A percentile compares a stretch with the other conserved stretches of the same genome.
Evolutionary conservation across 352 stramenopile species (phyloP).

Genomic region (Globisporangium canariense): DNA sequence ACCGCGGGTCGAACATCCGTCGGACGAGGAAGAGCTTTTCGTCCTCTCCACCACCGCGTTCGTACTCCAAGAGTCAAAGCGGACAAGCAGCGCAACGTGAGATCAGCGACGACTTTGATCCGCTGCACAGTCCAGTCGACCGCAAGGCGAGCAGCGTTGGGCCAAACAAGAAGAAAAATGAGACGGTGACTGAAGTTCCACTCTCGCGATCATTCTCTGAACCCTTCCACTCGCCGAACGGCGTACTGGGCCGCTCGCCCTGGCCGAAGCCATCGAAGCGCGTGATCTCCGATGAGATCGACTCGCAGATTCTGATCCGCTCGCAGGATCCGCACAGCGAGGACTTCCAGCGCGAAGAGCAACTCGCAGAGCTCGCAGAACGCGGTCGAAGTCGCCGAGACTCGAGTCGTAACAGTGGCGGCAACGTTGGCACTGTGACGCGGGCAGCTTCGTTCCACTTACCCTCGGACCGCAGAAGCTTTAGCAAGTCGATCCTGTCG

Average conservation of each 20-base stretch:
- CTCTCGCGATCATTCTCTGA: slow-evolving; percentile 63
- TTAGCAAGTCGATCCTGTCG: neutral
- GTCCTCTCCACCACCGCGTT: slow-evolving; percentile 16
- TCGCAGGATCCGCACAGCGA: slow-evolving; percentile 42
- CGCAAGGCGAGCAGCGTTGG: slow-evolving; percentile 7
- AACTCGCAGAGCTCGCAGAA: slow-evolving; percentile 13
- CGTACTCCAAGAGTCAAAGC: slow-evolving; percentile 17
- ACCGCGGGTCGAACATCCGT: slow-evolving; percentile 24
- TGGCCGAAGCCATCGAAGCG: slow-evolving; percentile 31
- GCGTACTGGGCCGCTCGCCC: slow-evolving; percentile 25
- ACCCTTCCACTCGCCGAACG: slow-evolving; percentile 50
- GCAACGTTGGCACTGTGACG: neutral
- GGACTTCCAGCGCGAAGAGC: slow-evolving; percentile 22
- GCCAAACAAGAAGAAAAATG: slow-evolving; percentile 16
- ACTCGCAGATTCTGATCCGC: slow-evolving; percentile 42
- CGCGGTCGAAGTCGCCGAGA: slow-evolving; percentile 20
- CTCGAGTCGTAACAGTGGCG: slow-evolving; percentile 12
- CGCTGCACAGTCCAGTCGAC: slow-evolving; percentile 9
- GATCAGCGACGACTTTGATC: slow-evolving; percentile 12
- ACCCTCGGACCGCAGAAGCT: neutral
- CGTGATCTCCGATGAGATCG: slow-evolving; percentile 28
- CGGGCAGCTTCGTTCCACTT: slow-evolving; percentile 4
- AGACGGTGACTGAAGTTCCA: slow-evolving; percentile 24
- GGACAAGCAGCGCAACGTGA: slow-evolving; percentile 4
- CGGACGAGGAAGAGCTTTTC: slow-evolving; percentile 20